Conservation (phyloP, 768 basidiomycete species). For the Sarcodon aspratus region DNA sequence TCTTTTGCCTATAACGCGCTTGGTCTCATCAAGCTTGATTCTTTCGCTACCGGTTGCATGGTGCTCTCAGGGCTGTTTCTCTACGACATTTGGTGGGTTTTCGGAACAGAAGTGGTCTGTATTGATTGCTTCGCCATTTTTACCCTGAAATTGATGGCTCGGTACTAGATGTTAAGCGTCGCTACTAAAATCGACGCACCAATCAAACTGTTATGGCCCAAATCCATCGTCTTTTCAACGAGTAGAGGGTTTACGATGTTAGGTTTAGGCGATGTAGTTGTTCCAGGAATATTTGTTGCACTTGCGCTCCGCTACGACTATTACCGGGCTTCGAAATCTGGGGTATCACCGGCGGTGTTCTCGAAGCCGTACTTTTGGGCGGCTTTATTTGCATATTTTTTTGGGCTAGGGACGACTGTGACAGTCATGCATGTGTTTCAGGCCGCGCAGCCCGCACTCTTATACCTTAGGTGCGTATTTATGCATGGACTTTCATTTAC, state of each 20-base stretch:
- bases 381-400: conserved; percentile 57
- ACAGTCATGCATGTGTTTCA: conserved; percentile 69
- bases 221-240: conserved; percentile 38
- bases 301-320: conserved; percentile 82
- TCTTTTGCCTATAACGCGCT: conserved; percentile 79
- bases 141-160: neutral
- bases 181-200: conserved; percentile 85
- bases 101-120: conserved; percentile 75
- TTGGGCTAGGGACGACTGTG: conserved; percentile 71
- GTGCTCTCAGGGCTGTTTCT: conserved; percentile 78
- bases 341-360: conserved; percentile 26
- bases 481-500: neutral
- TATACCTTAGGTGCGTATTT: conserved; percentile 70
- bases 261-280: conserved; percentile 80
- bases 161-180: conserved; percentile 77
- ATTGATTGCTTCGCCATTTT: neutral
- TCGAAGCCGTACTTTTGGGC: conserved; percentile 69
- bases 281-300: conserved; percentile 63
- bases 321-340: conserved; percentile 25
- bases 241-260: conserved; percentile 74
- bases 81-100: conserved; percentile 96
- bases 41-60: conserved; percentile 78
- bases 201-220: conserved; percentile 87
- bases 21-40: conserved; percentile 73
- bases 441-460: conserved; percentile 80